These are phyloP conservation scores for Berkeleyomyces basicola DNA, from an alignment of 2,329 filamentous ascomycete species.

Conservation along the genomic window DNA sequence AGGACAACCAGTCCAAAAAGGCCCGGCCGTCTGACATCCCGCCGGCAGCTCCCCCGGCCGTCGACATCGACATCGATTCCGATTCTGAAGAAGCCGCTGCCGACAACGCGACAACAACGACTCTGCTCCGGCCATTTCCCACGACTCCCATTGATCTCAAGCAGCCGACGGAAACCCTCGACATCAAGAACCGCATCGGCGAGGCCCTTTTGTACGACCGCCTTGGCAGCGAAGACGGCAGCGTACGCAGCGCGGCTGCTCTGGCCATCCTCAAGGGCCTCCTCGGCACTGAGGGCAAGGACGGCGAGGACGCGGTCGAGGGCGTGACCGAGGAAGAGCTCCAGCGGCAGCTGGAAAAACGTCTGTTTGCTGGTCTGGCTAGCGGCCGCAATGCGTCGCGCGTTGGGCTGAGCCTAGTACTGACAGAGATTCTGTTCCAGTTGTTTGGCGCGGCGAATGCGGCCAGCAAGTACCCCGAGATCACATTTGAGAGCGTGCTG, in stretches of 20 bases:
- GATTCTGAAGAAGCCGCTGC: background rate
- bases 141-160: conserved; percentile 24
- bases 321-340: conserved; percentile 34
- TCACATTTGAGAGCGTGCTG: conserved; percentile 40
- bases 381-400: conserved; percentile 80
- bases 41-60: background rate
- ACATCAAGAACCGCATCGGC: conserved; percentile 36
- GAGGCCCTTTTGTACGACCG: conserved; percentile 44
- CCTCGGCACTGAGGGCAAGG: conserved; percentile 23
- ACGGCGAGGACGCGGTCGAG: background rate
- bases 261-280: conserved; percentile 41
- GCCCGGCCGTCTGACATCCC: conserved; percentile 7
- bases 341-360: conserved; percentile 42
- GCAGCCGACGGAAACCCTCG: conserved; percentile 26
- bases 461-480: conserved; percentile 30
- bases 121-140: conserved; percentile 9
- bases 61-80: background rate
- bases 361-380: conserved; percentile 73
- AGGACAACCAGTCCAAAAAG: conserved; percentile 6
- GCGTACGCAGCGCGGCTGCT: conserved; percentile 40
- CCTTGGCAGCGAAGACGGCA: conserved; percentile 41
- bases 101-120: background rate
- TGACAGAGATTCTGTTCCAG: conserved; percentile 64
- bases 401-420: conserved; percentile 73
- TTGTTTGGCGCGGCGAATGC: conserved; percentile 40